Percentiles rank a stretch among this genome's conserved stretches.
These are phyloP conservation scores for Sicyos baderoa DNA, from an alignment of 306 rosid species.

Conservation along the genomic window DNA sequence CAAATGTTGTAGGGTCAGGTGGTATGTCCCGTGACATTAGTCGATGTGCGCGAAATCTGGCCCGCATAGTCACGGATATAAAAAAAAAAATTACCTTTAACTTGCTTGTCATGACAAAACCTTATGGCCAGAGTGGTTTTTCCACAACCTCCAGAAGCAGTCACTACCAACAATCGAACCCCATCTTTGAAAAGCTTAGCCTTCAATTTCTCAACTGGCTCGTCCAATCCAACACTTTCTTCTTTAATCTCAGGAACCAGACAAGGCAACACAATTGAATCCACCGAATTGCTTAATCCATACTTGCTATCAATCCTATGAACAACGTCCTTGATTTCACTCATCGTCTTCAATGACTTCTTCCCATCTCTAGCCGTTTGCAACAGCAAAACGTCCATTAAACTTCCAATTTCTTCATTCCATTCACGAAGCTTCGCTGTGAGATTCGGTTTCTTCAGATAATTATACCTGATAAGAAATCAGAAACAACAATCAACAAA, in stretches of 20 bases:
- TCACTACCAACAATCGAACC: slow-evolving; percentile 9
- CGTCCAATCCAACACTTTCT: slow-evolving; percentile 11
- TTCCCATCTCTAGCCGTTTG: slow-evolving; percentile 8
- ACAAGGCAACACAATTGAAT: not conserved
- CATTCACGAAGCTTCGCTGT: slow-evolving; percentile 7
- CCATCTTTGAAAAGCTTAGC: slow-evolving; percentile 1
- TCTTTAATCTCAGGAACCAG: slow-evolving; percentile 3
- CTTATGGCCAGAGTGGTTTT: slow-evolving; percentile 12
- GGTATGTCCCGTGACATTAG: too few species aligned
- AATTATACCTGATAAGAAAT: not conserved
- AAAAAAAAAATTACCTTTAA: too few species aligned
- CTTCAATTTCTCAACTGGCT: slow-evolving; percentile 9
- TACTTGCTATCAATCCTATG: not conserved
- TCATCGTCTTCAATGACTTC: not conserved
- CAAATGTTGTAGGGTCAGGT: too few species aligned
- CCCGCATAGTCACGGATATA: too few species aligned
- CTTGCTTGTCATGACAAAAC: slow-evolving; percentile 12
- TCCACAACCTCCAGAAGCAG: slow-evolving; percentile 15
- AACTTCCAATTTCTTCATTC: not conserved
- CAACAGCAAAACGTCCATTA: not conserved
- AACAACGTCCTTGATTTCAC: not conserved
- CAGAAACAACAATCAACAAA: too few species aligned
- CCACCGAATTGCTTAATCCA: not conserved
- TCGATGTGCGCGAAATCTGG: too few species aligned
- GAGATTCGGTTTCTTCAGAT: not conserved